A percentile compares a stretch with the other conserved stretches of the same genome.
These are phyloP conservation scores for Retiboletus fuscus DNA, from an alignment of 1,284 basidiomycete genomes.

Conservation along the genomic window DNA sequence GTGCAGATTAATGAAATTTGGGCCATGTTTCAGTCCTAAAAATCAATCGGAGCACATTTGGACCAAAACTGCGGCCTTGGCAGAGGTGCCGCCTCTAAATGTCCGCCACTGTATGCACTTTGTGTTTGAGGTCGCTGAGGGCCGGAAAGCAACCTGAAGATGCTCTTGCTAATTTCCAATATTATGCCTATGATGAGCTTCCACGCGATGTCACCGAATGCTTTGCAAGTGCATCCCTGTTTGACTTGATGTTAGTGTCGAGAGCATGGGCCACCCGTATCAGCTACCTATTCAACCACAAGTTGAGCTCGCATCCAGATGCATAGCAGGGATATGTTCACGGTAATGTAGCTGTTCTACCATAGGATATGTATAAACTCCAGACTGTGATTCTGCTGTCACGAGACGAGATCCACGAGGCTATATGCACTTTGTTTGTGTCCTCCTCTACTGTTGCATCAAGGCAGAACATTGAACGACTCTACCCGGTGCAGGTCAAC, in stretches of 20 bases:
- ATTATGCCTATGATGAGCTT: background rate
- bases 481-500: background rate
- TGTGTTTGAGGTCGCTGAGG: too few species aligned
- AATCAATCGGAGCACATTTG: background rate
- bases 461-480: background rate
- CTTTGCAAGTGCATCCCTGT: background rate
- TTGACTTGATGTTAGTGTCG: background rate
- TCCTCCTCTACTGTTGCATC: background rate
- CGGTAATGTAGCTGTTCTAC: background rate
- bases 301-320: background rate
- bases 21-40: background rate
- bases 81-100: too few species aligned
- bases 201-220: background rate
- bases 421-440: background rate
- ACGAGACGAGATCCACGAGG: background rate
- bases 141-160: background rate
- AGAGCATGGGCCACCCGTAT: background rate
- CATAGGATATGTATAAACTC: background rate
- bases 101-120: too few species aligned
- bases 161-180: background rate
- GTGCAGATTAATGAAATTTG: background rate
- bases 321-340: background rate
- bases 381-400: background rate
- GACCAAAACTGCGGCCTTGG: too few species aligned
- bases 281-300: conserved; percentile 1